Evolutionary conservation across 169 alveolate species (phyloP), one percentile per base, ranked within the genome.

Genomic region (Plasmodium reichenowi): DNA sequence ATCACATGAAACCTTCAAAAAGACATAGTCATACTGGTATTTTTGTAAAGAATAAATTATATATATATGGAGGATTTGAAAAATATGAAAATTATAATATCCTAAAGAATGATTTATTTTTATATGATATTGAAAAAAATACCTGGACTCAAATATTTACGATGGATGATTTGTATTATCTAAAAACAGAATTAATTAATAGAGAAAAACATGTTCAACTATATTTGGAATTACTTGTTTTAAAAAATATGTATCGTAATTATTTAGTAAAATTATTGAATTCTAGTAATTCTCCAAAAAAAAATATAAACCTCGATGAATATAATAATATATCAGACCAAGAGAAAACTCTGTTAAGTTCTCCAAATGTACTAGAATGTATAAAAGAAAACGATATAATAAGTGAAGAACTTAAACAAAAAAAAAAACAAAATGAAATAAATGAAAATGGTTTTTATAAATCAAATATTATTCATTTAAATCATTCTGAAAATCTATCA

Each of bases 91-190:
- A 45, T n/a, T 50, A 43, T 12, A 12, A 60, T 45, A n/a, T 15
- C 43, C 52, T 74, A n/a, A 5, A 29, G 12, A 74, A 74, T 32
- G 88, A 74, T 45, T 5, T 74, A 20, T 74, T 60, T 22, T 72
- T 60, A 17, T 74, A 74, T 32, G 74, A 58, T 9, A 60, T 74
- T 43, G 45, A 58, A 52, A 15, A 74, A 15, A 74, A 74, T 38
- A 74, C 6, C 5, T 74, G 88, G 88, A 74, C 50, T n/a, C 88
- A 74, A 50, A 50, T 74, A 43, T 74, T 74, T 67, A 74, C 74
- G 3, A 38, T 74, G 29, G 88, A 66, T 12, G 88, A 74, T 74
- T 74, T 74, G n/a, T 24, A 29, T 45, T 74, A 74, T 45, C 54
- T 74, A 60, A 74, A 74, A 45, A 2, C 15, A 20, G 59, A 50